Evolutionary conservation across 2,329 filamentous ascomycete species (phyloP).

Genomic region (Shiraia sp.): DNA sequence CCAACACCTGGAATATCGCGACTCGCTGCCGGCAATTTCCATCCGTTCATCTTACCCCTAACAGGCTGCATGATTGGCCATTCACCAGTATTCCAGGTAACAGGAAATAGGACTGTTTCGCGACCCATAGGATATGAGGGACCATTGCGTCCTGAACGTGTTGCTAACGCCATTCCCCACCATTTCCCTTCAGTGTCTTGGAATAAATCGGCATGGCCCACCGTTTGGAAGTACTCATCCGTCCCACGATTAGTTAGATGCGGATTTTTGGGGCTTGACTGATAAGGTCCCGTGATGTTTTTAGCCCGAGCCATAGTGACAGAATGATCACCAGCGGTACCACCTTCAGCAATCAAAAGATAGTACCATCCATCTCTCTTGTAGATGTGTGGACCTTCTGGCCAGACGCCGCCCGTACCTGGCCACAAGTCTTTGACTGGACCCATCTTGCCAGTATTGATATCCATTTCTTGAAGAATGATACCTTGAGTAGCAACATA

Average conservation of each 20-base stretch:
- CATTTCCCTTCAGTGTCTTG: constrained; percentile 26
- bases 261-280: constrained; percentile 39
- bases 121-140: constrained; percentile 32
- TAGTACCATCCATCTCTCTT: constrained; percentile 41
- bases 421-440: constrained; percentile 39
- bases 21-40: constrained; percentile 42
- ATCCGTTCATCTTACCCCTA: constrained; percentile 50
- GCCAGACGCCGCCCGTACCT: constrained; percentile 36
- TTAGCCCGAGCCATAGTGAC: constrained; percentile 42
- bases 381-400: constrained; percentile 46
- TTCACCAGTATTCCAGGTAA: constrained; percentile 26
- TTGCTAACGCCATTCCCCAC: constrained; percentile 31
- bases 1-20: constrained; percentile 41
- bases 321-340: constrained; percentile 38
- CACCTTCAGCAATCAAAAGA: constrained; percentile 38
- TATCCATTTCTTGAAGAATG: constrained; percentile 33
- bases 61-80: constrained; percentile 54
- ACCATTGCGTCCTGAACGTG: constrained; percentile 17
- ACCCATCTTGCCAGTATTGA: constrained; percentile 35
- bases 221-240: constrained; percentile 39
- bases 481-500: constrained; percentile 48
- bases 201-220: constrained; percentile 36
- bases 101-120: constrained; percentile 28
- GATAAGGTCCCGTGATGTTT: constrained; percentile 42
- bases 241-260: constrained; percentile 42